Conservation (phyloP, 1,139 yeast species). For the Magnusiomyces tetraspermus region DNA sequence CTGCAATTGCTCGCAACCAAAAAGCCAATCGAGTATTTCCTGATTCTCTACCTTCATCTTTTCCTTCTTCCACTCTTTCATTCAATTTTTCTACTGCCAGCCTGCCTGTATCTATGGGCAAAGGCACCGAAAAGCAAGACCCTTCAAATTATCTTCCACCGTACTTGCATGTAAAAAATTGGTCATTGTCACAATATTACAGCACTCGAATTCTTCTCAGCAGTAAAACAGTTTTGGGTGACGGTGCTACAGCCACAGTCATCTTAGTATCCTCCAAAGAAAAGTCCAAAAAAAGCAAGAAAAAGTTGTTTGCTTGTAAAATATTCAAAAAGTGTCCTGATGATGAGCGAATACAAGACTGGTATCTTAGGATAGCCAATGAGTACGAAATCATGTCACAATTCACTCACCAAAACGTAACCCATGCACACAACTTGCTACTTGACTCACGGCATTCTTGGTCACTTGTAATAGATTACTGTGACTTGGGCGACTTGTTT, state of each 20-base stretch:
- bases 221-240: slow-evolving; percentile 10
- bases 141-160: slow-evolving; percentile 19
- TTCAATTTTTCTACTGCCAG: neutral
- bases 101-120: slow-evolving; percentile 2
- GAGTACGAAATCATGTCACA: slow-evolving; percentile 72
- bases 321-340: slow-evolving; percentile 44
- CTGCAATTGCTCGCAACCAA: neutral
- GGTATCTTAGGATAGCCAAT: slow-evolving; percentile 59
- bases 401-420: slow-evolving; percentile 58
- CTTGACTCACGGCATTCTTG: slow-evolving; percentile 31
- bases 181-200: slow-evolving; percentile 18
- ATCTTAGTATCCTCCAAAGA: slow-evolving; percentile 14
- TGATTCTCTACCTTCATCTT: neutral
- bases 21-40: neutral
- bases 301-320: slow-evolving; percentile 54
- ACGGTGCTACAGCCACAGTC: slow-evolving; percentile 15
- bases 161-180: slow-evolving; percentile 14
- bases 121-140: slow-evolving; percentile 8
- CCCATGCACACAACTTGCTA: slow-evolving; percentile 53
- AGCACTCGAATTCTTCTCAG: slow-evolving; percentile 8
- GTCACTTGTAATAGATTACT: slow-evolving; percentile 67
- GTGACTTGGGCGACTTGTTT: slow-evolving; percentile 65
- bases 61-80: neutral
- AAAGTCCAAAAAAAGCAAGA: slow-evolving; percentile 8
- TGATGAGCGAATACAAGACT: slow-evolving; percentile 46